Conservation (phyloP, 1,284 basidiomycete species). For the Austropuccinia psidii region DNA sequence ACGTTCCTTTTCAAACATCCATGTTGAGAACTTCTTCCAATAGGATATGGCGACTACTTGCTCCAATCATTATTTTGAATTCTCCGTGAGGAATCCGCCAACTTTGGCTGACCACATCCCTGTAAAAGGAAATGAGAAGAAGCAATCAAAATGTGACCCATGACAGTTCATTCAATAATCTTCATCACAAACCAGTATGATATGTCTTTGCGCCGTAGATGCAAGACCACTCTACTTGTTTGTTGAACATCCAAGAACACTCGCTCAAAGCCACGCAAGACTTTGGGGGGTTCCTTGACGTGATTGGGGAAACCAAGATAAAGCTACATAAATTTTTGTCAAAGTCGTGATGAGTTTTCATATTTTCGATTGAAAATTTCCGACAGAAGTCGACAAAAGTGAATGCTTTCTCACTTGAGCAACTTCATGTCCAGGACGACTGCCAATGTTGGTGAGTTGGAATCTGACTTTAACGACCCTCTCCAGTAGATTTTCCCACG, state of each 20-base stretch:
- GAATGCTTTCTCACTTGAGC: conserved; percentile 3
- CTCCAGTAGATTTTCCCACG: neutral
- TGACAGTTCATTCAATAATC: too few species aligned
- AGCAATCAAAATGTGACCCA: neutral
- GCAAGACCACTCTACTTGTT: conserved; percentile 39
- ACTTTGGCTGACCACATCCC: conserved; percentile 27
- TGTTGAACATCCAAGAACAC: conserved; percentile 38
- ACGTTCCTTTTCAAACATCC: too few species aligned
- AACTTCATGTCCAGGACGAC: conserved; percentile 10
- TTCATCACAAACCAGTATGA: conserved; percentile 17
- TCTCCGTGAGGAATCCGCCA: conserved; percentile 24
- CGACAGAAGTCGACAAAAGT: neutral
- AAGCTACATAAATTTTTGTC: neutral
- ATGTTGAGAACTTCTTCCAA: neutral
- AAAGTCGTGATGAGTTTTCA: neutral
- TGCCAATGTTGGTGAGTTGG: conserved; percentile 13
- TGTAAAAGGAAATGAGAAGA: neutral
- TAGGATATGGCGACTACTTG: conserved; percentile 23
- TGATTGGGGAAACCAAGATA: conserved; percentile 25
- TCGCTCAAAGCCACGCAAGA: conserved; percentile 43
- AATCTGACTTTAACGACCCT: neutral
- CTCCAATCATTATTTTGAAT: conserved; percentile 28
- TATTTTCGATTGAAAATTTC: neutral
- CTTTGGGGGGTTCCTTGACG: conserved; percentile 38
- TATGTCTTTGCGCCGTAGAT: conserved; percentile 11